phyloP scores from a whole-genome alignment of 139 green algal genomes.

The Chlorella ohadii region DNA sequence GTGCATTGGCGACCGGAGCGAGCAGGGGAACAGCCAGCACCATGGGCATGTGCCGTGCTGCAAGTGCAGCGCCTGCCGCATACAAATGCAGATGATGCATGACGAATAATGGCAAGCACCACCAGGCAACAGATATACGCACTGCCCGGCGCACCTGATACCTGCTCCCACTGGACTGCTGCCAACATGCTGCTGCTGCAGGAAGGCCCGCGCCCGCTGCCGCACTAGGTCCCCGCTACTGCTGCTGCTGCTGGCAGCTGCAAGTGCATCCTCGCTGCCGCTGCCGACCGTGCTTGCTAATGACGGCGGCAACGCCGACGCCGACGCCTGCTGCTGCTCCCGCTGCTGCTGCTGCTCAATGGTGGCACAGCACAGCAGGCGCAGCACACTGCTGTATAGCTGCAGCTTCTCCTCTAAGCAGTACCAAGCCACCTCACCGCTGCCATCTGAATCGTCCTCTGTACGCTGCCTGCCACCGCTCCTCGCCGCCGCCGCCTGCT shows the following conservation, averaged over 20 bases:
- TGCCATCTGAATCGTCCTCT: background rate
- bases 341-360: background rate
- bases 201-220: background rate
- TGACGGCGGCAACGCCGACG: background rate
- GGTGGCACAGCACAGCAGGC: constrained; percentile 13
- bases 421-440: constrained; percentile 9
- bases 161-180: too few relatives aligned
- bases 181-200: background rate
- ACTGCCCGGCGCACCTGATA: background rate
- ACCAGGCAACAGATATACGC: too few relatives aligned
- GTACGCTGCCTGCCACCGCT: background rate
- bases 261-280: background rate
- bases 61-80: too few relatives aligned
- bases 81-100: too few relatives aligned
- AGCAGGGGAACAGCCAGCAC: too few relatives aligned
- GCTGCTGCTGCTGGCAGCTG: background rate
- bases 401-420: constrained; percentile 19
- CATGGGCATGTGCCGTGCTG: too few relatives aligned
- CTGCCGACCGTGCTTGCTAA: background rate
- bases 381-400: constrained; percentile 36
- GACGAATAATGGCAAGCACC: too few relatives aligned
- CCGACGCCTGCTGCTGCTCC: background rate
- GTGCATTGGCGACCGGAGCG: too few relatives aligned
- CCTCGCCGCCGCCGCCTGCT: background rate
- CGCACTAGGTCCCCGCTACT: background rate